These are phyloP conservation scores for Strombidium stylifer DNA, from an alignment of 73 alveolate genomes.

Conservation along the genomic window DNA sequence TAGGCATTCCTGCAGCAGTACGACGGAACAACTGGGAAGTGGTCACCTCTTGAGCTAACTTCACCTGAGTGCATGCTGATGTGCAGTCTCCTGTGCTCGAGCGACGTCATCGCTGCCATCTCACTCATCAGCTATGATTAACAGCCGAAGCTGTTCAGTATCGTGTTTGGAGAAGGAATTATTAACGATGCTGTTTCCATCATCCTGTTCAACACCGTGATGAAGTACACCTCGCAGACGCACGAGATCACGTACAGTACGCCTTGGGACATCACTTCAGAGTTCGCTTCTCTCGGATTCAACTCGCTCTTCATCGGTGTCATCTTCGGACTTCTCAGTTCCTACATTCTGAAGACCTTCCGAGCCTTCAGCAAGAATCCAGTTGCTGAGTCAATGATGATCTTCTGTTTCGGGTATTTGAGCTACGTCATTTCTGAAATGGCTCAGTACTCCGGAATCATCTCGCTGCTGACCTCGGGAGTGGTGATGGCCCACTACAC, in stretches of 20 bases:
- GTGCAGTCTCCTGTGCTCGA: constrained; percentile 74
- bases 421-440: constrained; percentile 73
- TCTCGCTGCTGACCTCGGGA: constrained; percentile 76
- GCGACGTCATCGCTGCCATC: constrained; percentile 94
- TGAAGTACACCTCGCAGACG: constrained; percentile 50
- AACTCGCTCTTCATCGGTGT: constrained; percentile 64
- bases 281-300: constrained; percentile 58
- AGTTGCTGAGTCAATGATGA: constrained; percentile 59
- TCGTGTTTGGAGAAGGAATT: constrained; percentile 97
- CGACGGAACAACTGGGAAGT: constrained; percentile 53
- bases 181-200: constrained; percentile 96
- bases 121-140: constrained; percentile 80
- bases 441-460: constrained; percentile 75
- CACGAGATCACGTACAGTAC: constrained; percentile 51
- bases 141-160: constrained; percentile 87
- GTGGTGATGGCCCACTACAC: constrained; percentile 82
- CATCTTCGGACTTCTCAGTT: constrained; percentile 43
- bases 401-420: constrained; percentile 75
- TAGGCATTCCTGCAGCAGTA: constrained; percentile 20
- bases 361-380: constrained; percentile 27
- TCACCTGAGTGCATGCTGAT: too few species aligned
- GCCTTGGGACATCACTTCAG: constrained; percentile 40
- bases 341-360: constrained; percentile 20
- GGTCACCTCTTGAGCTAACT: not conserved
- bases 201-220: constrained; percentile 78